A percentile compares a stretch with the other conserved stretches of the same genome.
phyloP scores from a whole-genome alignment of 352 stramenopile genomes.

The Pythium utonaiense region DNA sequence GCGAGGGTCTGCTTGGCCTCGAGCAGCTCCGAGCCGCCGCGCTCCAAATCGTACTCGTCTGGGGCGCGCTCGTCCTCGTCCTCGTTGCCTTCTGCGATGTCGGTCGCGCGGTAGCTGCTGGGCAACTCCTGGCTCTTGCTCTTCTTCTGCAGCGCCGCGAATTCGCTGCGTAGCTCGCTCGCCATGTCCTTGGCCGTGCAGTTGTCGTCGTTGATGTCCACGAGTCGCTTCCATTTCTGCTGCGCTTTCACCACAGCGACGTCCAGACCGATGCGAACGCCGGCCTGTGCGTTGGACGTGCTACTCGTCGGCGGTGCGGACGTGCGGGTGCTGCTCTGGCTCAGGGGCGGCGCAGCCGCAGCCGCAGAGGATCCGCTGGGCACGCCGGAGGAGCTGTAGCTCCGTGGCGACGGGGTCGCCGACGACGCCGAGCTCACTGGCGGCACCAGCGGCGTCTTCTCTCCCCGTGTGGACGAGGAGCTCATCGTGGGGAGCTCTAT shows the following conservation, averaged over 20 bases:
- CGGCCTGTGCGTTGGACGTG: slow-evolving; percentile 15
- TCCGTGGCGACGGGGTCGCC: slow-evolving; percentile 4
- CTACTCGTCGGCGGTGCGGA: not conserved
- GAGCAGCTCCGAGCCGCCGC: slow-evolving; percentile 24
- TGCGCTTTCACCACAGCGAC: slow-evolving; percentile 69
- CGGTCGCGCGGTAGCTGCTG: not conserved
- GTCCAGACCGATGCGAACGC: slow-evolving; percentile 59
- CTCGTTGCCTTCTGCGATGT: slow-evolving; percentile 11
- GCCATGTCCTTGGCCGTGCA: slow-evolving; percentile 83
- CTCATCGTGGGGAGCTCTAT: slow-evolving; percentile 8
- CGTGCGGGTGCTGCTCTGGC: not conserved
- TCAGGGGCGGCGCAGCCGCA: too few species aligned
- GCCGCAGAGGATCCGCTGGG: not conserved
- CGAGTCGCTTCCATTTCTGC: slow-evolving; percentile 79
- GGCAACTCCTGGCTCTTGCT: slow-evolving; percentile 30
- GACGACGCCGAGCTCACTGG: slow-evolving; percentile 3
- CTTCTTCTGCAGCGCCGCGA: slow-evolving; percentile 56
- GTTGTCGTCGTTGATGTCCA: slow-evolving; percentile 75
- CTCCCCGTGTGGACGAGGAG: not conserved
- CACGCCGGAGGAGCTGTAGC: slow-evolving; percentile 3
- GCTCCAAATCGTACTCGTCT: slow-evolving; percentile 4
- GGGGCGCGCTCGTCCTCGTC: slow-evolving; percentile 5
- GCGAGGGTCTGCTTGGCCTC: slow-evolving; percentile 25
- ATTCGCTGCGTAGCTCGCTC: slow-evolving; percentile 68
- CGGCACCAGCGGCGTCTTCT: slow-evolving; percentile 25